These are phyloP conservation scores for Scedosporium minutisporum DNA, from an alignment of 2,329 filamentous ascomycete genomes.

Conservation along the genomic window DNA sequence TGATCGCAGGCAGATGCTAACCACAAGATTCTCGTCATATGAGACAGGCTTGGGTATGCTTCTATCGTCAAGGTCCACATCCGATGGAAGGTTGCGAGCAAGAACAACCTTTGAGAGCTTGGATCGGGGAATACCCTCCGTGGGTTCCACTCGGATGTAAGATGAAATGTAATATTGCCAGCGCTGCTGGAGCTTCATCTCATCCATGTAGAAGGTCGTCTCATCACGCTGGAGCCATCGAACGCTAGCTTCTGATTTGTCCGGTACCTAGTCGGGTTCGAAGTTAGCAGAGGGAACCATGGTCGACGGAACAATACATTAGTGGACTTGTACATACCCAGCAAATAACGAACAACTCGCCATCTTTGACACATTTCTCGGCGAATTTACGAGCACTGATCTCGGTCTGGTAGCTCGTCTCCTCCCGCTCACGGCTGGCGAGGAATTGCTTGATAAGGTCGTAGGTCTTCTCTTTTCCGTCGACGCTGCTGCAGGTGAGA, in stretches of 20 bases:
- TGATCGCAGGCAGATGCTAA: constrained; percentile 67
- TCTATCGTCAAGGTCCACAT: constrained; percentile 55
- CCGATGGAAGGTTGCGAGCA: constrained; percentile 58
- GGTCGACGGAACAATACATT: background rate
- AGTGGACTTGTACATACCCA: constrained; percentile 58
- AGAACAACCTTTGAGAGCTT: constrained; percentile 61
- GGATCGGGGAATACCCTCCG: constrained; percentile 62
- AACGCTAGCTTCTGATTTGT: constrained; percentile 57
- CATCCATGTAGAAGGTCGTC: constrained; percentile 76
- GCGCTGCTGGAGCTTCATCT: constrained; percentile 69
- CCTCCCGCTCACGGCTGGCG: constrained; percentile 67
- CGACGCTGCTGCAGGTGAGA: constrained; percentile 71
- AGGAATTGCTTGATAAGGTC: constrained; percentile 86
- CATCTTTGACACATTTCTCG: constrained; percentile 86
- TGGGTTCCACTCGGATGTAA: constrained; percentile 80
- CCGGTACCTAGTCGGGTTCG: constrained; percentile 44
- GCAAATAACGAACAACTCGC: constrained; percentile 79
- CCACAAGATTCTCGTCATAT: constrained; percentile 57
- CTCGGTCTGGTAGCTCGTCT: constrained; percentile 83
- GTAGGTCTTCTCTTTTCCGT: constrained; percentile 85
- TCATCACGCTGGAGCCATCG: constrained; percentile 61
- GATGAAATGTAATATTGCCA: constrained; percentile 97
- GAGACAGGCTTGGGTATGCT: constrained; percentile 50
- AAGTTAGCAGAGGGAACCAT: constrained; percentile 6
- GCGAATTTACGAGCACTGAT: constrained; percentile 85